A percentile compares a stretch with the other conserved stretches of the same genome.
These are phyloP conservation scores for Pythium sukuiense DNA, from an alignment of 352 stramenopile genomes.

Conservation along the genomic window DNA sequence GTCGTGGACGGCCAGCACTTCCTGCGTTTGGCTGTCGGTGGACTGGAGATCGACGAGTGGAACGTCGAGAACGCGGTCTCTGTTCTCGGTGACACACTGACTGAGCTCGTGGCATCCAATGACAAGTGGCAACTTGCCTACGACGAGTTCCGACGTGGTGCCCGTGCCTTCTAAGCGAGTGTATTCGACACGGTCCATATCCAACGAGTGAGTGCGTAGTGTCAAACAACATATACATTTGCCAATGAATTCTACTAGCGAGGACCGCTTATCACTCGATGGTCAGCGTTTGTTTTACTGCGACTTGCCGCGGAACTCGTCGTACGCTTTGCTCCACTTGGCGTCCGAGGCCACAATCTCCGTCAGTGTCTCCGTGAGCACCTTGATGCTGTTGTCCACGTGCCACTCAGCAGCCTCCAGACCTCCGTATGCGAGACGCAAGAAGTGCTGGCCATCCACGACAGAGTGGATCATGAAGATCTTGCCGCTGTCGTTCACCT, in stretches of 20 bases:
- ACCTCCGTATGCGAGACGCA: constrained; percentile 53
- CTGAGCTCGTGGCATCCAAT: constrained; percentile 31
- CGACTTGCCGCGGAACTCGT: constrained; percentile 4
- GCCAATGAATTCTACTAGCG: not conserved
- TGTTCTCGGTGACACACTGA: constrained; percentile 36
- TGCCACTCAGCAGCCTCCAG: constrained; percentile 49
- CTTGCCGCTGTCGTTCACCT: constrained; percentile 58
- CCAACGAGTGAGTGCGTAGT: not conserved
- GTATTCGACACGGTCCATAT: not conserved
- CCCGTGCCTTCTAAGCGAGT: not conserved
- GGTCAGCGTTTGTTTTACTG: not conserved
- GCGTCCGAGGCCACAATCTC: constrained; percentile 33
- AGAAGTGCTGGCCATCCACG: constrained; percentile 49
- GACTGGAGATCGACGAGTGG: constrained; percentile 46
- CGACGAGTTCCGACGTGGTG: constrained; percentile 4
- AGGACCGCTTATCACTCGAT: not conserved
- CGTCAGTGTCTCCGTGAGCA: constrained; percentile 36
- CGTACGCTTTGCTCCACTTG: constrained; percentile 35
- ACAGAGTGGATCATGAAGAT: constrained; percentile 69
- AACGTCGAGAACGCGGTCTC: constrained; percentile 46
- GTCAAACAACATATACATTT: constrained; percentile 1
- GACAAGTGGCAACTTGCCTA: constrained; percentile 36
- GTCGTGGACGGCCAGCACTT: constrained; percentile 56
- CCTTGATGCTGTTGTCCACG: constrained; percentile 40
- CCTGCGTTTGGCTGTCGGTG: constrained; percentile 52